Base-by-base conservation (phyloP, 2,329 filamentous ascomycete species). In the Alternaria gaisen region DNA sequence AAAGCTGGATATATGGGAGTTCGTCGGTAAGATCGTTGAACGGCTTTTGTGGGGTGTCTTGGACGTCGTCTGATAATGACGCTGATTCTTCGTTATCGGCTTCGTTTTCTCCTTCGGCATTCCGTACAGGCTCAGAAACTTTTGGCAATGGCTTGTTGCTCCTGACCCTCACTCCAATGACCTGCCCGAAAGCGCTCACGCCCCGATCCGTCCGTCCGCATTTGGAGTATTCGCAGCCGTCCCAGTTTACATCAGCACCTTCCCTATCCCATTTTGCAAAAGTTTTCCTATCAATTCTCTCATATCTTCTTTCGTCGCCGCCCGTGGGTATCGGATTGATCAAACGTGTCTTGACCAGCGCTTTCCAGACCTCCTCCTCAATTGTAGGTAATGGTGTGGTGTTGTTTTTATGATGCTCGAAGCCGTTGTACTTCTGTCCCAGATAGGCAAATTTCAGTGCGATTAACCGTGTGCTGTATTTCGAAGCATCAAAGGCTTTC, bases 171-270 rank as follows among this genome's bases (percentile, higher is more conserved):
- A 99, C 81, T 0, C 89, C 91, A 72, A 99, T 88, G 58, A 99
- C 95, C 82, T 99, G 95, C 0, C 95, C 95, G 81, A 99, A 99
- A 3, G 95, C 94, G 79, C 93, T 97, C 36, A 99, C 95, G 12
- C 95, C 95, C 55, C 89, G 86, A 77, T 99, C 95, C 18, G 95
- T 99, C 64, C 95, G 86, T 2, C 95, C 95, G 74, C 94, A 97
- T 79, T 99, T 99, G 36, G 91, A 93, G 79, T 98, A 99, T 63
- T 97, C 91, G 78, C 89, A 94, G 8, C 90, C 89, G 34, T 91
- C 88, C 86, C 93, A 97, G 77, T 92, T 90, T 26, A 97, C 79
- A 58, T 80, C 77, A 43, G 77, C 71, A 5, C 82, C 81, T 34
- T 75, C 64, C 77, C 74, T 50, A 72, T 78, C 58, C 75, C 74